Percentiles rank a stretch among this genome's conserved stretches.
Evolutionary conservation across 768 basidiomycete genomes (phyloP).

Genomic region (Mrakia blollopis): DNA sequence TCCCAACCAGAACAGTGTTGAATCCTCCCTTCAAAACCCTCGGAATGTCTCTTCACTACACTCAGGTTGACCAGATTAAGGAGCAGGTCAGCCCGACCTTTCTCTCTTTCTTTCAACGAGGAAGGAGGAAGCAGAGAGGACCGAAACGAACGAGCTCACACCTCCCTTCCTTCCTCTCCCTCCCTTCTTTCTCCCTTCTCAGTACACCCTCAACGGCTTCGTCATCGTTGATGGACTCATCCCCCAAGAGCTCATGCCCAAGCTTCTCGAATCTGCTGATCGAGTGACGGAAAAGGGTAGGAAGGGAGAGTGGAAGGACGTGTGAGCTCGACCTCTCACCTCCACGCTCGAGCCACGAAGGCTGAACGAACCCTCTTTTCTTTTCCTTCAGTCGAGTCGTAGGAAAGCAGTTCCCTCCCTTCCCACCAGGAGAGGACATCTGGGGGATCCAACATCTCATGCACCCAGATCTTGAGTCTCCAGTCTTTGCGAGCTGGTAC

Average conservation of each 20-base stretch:
- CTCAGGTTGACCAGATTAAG: no score
- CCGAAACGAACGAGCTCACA: not conserved
- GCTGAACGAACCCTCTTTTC: no score
- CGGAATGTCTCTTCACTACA: no score
- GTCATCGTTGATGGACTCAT: not conserved
- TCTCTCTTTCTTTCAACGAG: not conserved
- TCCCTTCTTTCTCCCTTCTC: not conserved
- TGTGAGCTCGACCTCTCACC: not conserved
- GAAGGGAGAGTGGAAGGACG: not conserved
- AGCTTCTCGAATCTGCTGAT: not conserved
- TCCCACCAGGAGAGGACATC: no score
- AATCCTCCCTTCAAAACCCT: no score
- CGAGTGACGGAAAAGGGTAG: not conserved
- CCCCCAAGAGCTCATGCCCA: not conserved
- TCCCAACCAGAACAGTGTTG: no score
- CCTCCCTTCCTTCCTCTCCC: not conserved
- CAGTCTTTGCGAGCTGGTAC: slow-evolving; percentile 63
- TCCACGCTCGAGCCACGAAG: no score
- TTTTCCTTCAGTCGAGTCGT: no score
- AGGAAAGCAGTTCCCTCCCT: no score
- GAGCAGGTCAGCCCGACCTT: not conserved
- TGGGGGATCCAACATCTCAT: slow-evolving; percentile 66
- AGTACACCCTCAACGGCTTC: not conserved
- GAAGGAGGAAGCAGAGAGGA: not conserved
- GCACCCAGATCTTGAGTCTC: slow-evolving; percentile 65